Evolutionary conservation across 805 yeast species (phyloP), one percentile per base, ranked within the genome.

Genomic region (Suhomyces canberraensis): DNA sequence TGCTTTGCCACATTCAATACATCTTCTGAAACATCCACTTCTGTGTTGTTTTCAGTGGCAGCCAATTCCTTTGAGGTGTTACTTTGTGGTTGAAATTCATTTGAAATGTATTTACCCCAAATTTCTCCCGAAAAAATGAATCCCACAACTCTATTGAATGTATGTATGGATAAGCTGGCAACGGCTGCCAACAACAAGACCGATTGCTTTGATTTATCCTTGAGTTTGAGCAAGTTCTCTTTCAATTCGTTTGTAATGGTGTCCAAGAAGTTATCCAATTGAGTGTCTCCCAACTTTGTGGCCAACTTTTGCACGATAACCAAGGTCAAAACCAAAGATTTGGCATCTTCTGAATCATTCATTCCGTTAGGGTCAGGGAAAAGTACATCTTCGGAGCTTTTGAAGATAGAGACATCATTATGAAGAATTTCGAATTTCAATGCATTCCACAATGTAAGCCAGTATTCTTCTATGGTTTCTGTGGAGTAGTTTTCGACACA

Each of bases 341-440:
- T 63, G 41, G 50, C 52, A 9, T 66, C 72, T 35, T 65, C 69
- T 7, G 53, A 38, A 37, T 65, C 69, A 14, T 60, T 64, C 6
- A 63, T 46, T 4, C 26, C 31, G 13, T 52, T 54, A 27, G 49
- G 54, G 36, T 54, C 41, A 3, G 42, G 43, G 0, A 68, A 66
- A 11, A 65, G 47, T 3, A 66, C 47, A 29, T 44, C 47, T 1
- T 46, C 37, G n/a, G 51, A 48, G 3, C 68, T 52, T 28, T 46
- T 45, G 47, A 65, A 59, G 7, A 54, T 40, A 51, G 42, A 61
- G 40, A 41, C 68, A 38, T 84, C 86, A 28, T 81, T 81, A 56
- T 91, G 95, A 39, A 91, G 64, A n/a, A 91, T 72, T 58, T 91
- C 96, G 56, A 78, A 89, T 56, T 91, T 91, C 35, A 91, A 64